A percentile compares a stretch with the other conserved stretches of the same genome.
These are phyloP conservation scores for Colletotrichum liaoningense DNA, from an alignment of 2,329 filamentous ascomycete species.

Conservation along the genomic window DNA sequence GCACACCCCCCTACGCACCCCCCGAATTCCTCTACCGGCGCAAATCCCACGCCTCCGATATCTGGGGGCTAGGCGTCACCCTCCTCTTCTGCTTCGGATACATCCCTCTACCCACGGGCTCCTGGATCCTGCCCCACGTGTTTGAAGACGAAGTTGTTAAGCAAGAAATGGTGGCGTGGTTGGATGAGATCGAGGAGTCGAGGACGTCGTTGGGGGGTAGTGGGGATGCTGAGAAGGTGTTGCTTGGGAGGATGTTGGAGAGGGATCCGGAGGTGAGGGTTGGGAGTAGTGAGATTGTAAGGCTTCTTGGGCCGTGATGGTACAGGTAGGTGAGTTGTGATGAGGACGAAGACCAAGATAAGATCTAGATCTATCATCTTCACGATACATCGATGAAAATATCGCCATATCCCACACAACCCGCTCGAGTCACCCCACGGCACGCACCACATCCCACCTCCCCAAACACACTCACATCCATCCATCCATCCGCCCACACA, in stretches of 20 bases:
- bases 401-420: not conserved
- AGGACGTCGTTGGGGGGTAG: not conserved
- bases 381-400: not conserved
- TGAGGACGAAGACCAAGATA: not conserved
- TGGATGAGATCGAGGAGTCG: not conserved
- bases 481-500: not conserved
- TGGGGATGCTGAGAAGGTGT: not conserved
- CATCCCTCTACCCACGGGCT: not conserved
- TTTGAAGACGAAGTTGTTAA: not conserved
- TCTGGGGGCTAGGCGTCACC: not conserved
- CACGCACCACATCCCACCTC: not conserved
- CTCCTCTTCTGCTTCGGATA: not conserved
- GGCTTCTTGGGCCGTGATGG: not conserved
- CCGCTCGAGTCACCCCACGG: not conserved
- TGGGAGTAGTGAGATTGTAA: not conserved
- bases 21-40: constrained; percentile 1
- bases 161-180: not conserved
- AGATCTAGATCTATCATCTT: not conserved
- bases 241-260: not conserved
- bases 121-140: not conserved
- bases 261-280: not conserved
- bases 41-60: not conserved
- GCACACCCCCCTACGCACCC: not conserved
- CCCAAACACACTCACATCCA: no score
- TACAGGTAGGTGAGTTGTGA: no score